These are phyloP conservation scores for Boletus rubescentipes DNA, from an alignment of 768 basidiomycete species.

Conservation along the genomic window DNA sequence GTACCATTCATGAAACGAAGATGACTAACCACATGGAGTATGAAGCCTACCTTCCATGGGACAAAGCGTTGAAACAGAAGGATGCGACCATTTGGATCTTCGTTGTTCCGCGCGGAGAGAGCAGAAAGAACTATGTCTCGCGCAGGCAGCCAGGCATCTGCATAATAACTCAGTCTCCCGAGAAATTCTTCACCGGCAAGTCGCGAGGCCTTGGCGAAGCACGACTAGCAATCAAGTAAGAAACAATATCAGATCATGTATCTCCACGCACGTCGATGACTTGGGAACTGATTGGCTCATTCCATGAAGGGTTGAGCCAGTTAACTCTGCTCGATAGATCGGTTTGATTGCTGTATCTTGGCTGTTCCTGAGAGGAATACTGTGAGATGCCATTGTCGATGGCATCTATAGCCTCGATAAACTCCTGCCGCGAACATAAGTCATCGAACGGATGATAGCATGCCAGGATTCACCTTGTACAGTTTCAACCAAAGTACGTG, in stretches of 20 bases:
- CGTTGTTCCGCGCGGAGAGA: constrained; percentile 49
- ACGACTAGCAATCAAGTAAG: constrained; percentile 44
- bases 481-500: constrained; percentile 82
- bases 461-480: constrained; percentile 59
- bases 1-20: constrained; percentile 14
- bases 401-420: constrained; percentile 92
- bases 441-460: not conserved
- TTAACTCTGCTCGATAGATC: constrained; percentile 85
- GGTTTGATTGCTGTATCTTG: constrained; percentile 74
- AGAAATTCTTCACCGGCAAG: constrained; percentile 87
- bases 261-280: constrained; percentile 64
- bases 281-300: constrained; percentile 66
- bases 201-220: constrained; percentile 75
- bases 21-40: not conserved
- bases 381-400: constrained; percentile 94
- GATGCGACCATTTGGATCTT: constrained; percentile 75
- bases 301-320: constrained; percentile 90
- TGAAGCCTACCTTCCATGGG: constrained; percentile 76
- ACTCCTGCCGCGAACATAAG: constrained; percentile 52
- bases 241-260: constrained; percentile 2
- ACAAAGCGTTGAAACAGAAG: constrained; percentile 76
- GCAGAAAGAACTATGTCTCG: constrained; percentile 72
- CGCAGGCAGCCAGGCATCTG: constrained; percentile 90
- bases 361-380: constrained; percentile 62
- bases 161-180: constrained; percentile 74